Percentiles rank a stretch among this genome's conserved stretches.
Evolutionary conservation across 306 rosid genomes (phyloP).

Genomic region (Prunus campanulata): DNA sequence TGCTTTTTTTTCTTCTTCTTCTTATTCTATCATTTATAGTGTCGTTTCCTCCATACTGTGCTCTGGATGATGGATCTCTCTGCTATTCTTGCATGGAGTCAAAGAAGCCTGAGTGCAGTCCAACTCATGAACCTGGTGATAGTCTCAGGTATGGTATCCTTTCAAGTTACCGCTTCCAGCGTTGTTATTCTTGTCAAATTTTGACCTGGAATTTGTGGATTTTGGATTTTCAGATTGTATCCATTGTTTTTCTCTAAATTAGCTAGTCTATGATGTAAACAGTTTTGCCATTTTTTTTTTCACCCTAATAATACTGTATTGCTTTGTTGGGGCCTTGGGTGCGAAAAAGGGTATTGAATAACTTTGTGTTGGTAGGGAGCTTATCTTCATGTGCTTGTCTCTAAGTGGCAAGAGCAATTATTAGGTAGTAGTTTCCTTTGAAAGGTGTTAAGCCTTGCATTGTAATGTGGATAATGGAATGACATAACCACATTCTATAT

Average conservation of each 20-base stretch:
- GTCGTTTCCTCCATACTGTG: constrained; percentile 70
- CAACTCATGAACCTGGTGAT: constrained; percentile 35
- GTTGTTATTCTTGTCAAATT: not conserved
- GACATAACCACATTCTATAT: not conserved
- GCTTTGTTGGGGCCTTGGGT: not conserved
- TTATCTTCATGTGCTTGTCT: not conserved
- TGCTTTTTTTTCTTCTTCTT: constrained; percentile 1
- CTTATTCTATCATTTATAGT: constrained; percentile 37
- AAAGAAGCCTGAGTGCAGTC: constrained; percentile 41
- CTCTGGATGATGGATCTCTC: constrained; percentile 58
- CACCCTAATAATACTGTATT: not conserved
- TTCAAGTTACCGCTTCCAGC: not conserved
- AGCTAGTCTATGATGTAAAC: not conserved
- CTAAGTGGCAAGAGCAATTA: not conserved
- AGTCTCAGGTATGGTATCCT: constrained; percentile 55
- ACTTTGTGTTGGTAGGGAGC: not conserved
- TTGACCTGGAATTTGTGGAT: not conserved
- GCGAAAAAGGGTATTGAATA: not conserved
- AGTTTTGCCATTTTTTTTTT: not conserved
- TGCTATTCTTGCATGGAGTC: constrained; percentile 75
- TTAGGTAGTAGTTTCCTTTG: constrained; percentile 5
- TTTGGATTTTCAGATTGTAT: not conserved
- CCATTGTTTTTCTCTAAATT: not conserved
- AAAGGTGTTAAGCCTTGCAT: not conserved
- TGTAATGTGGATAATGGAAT: too few relatives aligned